phyloP scores from a whole-genome alignment of 495 filamentous ascomycete genomes.

The Penicillium antarcticum region DNA sequence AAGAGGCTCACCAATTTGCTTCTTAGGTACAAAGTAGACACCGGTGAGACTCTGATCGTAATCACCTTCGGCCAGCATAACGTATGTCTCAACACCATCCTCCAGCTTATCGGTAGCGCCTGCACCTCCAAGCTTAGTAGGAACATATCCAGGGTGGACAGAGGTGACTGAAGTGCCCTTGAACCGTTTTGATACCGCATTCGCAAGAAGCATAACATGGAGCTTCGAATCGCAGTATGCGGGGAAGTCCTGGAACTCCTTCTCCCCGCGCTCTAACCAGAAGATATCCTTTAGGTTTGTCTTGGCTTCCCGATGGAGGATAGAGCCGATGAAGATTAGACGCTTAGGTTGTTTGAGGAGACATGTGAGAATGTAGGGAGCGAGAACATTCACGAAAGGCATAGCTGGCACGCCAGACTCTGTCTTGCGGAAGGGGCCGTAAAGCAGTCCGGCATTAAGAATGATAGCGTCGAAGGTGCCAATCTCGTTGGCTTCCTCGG shows the following conservation, averaged over 20 bases:
- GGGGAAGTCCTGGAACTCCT: conserved; percentile 15
- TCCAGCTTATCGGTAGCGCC: conserved; percentile 15
- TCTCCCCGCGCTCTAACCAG: conserved; percentile 16
- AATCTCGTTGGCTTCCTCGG: conserved; percentile 18
- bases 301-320: conserved; percentile 11
- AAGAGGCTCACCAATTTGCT: conserved; percentile 12
- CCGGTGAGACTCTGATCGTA: conserved; percentile 17
- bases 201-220: conserved; percentile 16
- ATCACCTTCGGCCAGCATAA: conserved; percentile 22
- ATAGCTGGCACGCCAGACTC: conserved; percentile 11
- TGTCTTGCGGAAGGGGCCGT: conserved; percentile 16
- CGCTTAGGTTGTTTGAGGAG: conserved; percentile 15
- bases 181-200: conserved; percentile 13
- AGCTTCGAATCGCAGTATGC: conserved; percentile 22
- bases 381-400: conserved; percentile 18
- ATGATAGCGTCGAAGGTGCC: conserved; percentile 20
- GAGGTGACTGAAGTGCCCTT: conserved; percentile 9
- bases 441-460: conserved; percentile 16
- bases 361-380: conserved; percentile 17
- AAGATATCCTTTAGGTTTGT: conserved; percentile 16
- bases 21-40: conserved; percentile 17
- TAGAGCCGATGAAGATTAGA: conserved; percentile 14
- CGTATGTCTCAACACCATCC: conserved; percentile 22
- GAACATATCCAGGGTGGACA: conserved; percentile 15
- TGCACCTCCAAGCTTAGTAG: conserved; percentile 16